These are phyloP conservation scores for Lactarius sanguifluus DNA, from an alignment of 768 basidiomycete species.

Conservation along the genomic window DNA sequence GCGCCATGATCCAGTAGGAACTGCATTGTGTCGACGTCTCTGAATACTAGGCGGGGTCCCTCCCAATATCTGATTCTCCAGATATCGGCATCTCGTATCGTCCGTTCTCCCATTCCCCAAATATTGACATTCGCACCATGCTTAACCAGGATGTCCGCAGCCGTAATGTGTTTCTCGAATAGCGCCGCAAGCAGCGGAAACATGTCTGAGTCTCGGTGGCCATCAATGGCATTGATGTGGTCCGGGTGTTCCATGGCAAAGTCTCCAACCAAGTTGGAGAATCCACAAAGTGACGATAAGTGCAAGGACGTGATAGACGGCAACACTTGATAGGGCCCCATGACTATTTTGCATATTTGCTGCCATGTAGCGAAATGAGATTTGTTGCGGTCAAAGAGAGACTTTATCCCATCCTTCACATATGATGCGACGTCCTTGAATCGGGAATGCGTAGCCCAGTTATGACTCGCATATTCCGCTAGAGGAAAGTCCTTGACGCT, in stretches of 20 bases:
- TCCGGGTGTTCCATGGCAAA: not conserved
- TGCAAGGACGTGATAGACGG: not conserved
- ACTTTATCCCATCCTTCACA: not conserved
- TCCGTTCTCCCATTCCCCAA: no score
- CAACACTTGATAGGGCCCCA: no score
- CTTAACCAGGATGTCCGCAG: no score
- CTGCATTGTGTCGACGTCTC: no score
- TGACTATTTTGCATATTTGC: not conserved
- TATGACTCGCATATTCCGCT: not conserved
- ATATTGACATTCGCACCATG: no score
- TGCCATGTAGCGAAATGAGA: not conserved
- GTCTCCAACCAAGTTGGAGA: not conserved
- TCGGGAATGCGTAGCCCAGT: not conserved
- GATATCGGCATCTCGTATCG: no score
- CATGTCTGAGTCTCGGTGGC: accelerated
- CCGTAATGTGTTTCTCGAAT: accelerated
- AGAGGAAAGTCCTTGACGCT: not conserved
- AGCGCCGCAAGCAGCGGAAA: not conserved
- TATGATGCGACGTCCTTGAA: not conserved
- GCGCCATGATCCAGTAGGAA: no score
- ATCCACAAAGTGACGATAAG: not conserved
- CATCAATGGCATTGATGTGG: not conserved
- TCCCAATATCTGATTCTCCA: no score
- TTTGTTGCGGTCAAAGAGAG: not conserved
- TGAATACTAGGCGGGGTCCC: no score